Evolutionary conservation across 495 filamentous ascomycete species (phyloP), one percentile per base, ranked within the genome.

Genomic region (Xylaria grammica): DNA sequence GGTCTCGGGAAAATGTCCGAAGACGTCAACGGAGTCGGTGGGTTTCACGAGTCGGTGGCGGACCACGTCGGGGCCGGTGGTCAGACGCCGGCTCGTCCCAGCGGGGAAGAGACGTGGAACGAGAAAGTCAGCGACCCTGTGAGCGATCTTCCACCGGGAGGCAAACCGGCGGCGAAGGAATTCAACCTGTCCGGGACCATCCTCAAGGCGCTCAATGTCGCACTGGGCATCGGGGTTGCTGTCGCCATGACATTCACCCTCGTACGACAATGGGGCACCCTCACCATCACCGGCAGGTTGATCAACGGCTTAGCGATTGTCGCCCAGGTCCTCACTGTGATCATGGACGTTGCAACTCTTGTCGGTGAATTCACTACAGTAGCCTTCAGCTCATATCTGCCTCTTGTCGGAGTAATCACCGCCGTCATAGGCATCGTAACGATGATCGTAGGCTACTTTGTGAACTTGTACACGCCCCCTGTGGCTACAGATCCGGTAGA

Each of bases 371-470:
- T 15, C 9, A 29, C 34, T 19, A 55, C 51, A 7, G 51, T 15
- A 15, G 30, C 51, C 15, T 20, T 55, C 24, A 40, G 51, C 17
- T 27, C 36, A 27, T 27, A 17, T 4, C 29, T 55, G 26, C 51
- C 51, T 17, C 36, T 55, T 17, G 10, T 55, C 11, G 51, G 51
- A 7, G 51, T 29, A 22, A 29, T 55, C 4, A 13, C 36, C 24
- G 51, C 51, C 3, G 51, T 55, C 6, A 17, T 55, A 17, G 51
- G 51, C 51, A 40, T 55, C 29, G 30, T 55, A 5, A 8, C 36
- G 30, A 55, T 55, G 51, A 19, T 55, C 29, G 51, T 55, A 1
- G 24, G 29, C 11, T 55, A 36, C 29, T 55, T 55, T 29, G 29
- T 55, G 8, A 55, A 29, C 29, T 27, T 55, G 7, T 55, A 32